Base-by-base conservation (phyloP, 345 rosid species). In the Eucalyptus pauciflora region DNA sequence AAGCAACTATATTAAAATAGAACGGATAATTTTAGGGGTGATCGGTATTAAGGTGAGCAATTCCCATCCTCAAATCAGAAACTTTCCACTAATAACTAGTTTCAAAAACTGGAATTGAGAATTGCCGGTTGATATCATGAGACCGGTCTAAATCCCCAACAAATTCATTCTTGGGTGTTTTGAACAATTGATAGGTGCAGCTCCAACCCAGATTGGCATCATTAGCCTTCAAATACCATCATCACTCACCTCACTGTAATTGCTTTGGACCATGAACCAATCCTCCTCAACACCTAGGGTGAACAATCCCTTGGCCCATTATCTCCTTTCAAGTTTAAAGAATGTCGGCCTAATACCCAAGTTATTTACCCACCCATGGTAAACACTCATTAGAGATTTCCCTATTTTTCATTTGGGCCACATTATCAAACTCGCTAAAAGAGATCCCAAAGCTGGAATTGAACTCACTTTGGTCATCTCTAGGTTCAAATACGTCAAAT, bases 41-140 rank as follows among this genome's bases (percentile, higher is more conserved):
- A 52, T 52, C 0, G 4, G 0, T 52, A 52, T 52, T 52, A 52
- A 52, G 58, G 58, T 52, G 58, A 52, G 1, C 5, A 10, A 52
- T 52, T 20, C 58, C 25, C 58, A 3, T 0, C 58, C 58, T 52
- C 0, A 0, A 52, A 52, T 52, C 1, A 0, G 2, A 0, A 52
- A 52, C 5, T 52, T 52, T 52, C 10, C 0, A 52, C 24, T 18
- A 18, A 18, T 52, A 52, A 52, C 0, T 3, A 52, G 1, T 52
- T 52, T 52, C 0, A 52, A 52, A 52, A 52, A 18, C 0, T 52
- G 4, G 5, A 18, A 1, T 52, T 52, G 10, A 52, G 58, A 52
- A 52, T 52, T 52, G 58, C 2, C 0, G 3, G 2, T 18, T 18
- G 1, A 0, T 52, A 1, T 52, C 2, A 18, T 52, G 24, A 52